Conservation (phyloP, 257 asterid genomes). For the Cordia subcordata region DNA sequence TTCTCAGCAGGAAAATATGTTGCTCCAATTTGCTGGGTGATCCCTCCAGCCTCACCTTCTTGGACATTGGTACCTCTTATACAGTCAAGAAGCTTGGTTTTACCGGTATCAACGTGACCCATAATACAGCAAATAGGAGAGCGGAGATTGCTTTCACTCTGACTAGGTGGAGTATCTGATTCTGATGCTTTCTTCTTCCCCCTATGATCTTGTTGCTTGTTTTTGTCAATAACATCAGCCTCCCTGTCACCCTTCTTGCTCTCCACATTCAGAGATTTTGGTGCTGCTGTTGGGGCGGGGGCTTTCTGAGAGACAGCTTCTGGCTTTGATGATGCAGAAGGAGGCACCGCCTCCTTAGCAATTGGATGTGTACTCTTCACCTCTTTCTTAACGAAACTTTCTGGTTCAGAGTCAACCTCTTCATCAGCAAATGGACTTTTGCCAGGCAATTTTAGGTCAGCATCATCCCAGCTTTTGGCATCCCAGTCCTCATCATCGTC, state of each 20-base stretch:
- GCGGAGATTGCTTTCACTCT: slow-evolving; percentile 53
- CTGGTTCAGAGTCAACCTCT: slow-evolving; percentile 78
- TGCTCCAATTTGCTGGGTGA: slow-evolving; percentile 98
- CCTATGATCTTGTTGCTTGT: slow-evolving; percentile 23
- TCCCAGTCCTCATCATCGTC: slow-evolving; percentile 93
- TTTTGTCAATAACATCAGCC: slow-evolving; percentile 29
- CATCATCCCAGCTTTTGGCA: slow-evolving; percentile 95
- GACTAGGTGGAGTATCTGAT: slow-evolving; percentile 26
- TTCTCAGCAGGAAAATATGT: slow-evolving; percentile 95
- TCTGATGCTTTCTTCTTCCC: slow-evolving; percentile 24
- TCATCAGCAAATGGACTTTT: slow-evolving; percentile 78
- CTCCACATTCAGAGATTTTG: slow-evolving; percentile 27
- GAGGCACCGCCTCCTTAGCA: slow-evolving; percentile 32
- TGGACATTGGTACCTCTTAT: slow-evolving; percentile 96
- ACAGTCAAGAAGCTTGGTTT: slow-evolving; percentile 94
- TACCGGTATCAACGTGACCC: slow-evolving; percentile 99
- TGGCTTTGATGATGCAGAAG: slow-evolving; percentile 33
- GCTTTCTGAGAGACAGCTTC: slow-evolving; percentile 21
- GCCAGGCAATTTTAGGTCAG: slow-evolving; percentile 79
- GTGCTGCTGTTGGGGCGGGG: slow-evolving; percentile 18
- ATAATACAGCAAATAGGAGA: slow-evolving; percentile 98
- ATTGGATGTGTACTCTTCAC: slow-evolving; percentile 32
- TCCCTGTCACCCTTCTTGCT: slow-evolving; percentile 24
- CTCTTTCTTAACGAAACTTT: slow-evolving; percentile 50
- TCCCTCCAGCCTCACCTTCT: slow-evolving; percentile 99